Base-by-base conservation (phyloP, 2,329 filamentous ascomycete genomes). In the Fusarium denticulatum region DNA sequence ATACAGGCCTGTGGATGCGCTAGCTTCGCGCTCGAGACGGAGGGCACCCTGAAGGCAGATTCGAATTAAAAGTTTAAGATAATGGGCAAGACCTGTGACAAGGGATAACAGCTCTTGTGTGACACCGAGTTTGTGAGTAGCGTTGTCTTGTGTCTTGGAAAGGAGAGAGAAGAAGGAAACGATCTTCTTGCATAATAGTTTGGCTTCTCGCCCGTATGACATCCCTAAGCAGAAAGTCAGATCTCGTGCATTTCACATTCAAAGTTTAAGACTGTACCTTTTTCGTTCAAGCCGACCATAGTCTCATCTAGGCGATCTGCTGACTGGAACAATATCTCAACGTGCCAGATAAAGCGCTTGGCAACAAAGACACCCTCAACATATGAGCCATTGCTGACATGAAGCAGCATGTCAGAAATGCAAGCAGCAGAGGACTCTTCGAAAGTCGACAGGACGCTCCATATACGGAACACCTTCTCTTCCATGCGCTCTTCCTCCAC, bases 161-260 rank as follows among this genome's bases (percentile, higher is more conserved):
- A 99, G 87, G 24, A 99, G 86, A 18, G 95, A 95, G 82, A 99
- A 99, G 86, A 99, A 99, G 32, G 96, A 94, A 11, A 99, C 96
- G 61, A 99, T 97, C 83, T 99, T 99, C 84, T 99, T 99, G 87
- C 96, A 99, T n/a, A 99, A 89, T 57, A 99, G 88, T 83, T 99
- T 99, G n/a, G 96, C 94, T 85, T 99, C 96, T 78, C 96, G 91
- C 24, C 93, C 93, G 80, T 98, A 99, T 15, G 95, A 94, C 69
- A 99, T 88, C 71, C 93, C 95, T 93, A 80, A 34, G 22, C 12
- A 28, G 18, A 7, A 42, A 50, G 65, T 78, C 62, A 78, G 77
- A 55, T 34, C 39, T 18, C 24, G 20, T 43, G 22, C n/a, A 39
- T 42, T 20, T 24, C 15, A 20, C 24, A 22, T 39, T 39, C 37